Conservation (phyloP, 108 stramenopile species). For the Pelagomonas calceolata region DNA sequence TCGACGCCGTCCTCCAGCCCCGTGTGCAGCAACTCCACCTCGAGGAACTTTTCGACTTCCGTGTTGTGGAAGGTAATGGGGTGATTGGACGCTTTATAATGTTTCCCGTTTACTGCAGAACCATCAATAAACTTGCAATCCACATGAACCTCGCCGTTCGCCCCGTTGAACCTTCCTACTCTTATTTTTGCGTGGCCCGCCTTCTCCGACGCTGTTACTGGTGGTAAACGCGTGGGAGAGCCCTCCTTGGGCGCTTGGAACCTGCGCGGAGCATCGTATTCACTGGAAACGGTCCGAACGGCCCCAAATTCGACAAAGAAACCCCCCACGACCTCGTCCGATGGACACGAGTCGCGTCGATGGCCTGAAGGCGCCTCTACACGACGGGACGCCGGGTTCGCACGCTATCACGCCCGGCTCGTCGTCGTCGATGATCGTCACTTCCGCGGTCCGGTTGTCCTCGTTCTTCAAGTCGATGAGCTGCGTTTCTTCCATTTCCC, state of each 20-base stretch:
- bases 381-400: no score
- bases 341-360: no score
- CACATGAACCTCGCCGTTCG: conserved; percentile 3
- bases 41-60: conserved; percentile 10
- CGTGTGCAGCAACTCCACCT: conserved; percentile 12
- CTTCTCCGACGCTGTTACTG: conserved; percentile 10
- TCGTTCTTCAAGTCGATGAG: background rate
- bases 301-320: no score
- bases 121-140: conserved; percentile 10
- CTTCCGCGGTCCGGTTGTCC: conserved; percentile 4
- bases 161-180: conserved; percentile 4
- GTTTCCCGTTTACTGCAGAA: conserved; percentile 4
- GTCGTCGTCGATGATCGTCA: conserved; percentile 34
- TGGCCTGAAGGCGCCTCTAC: no score
- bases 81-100: conserved; percentile 10
- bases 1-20: conserved; percentile 9
- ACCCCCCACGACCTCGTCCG: no score
- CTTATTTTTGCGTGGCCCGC: background rate
- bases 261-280: no score
- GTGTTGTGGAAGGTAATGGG: conserved; percentile 10
- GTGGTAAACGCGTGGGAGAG: background rate
- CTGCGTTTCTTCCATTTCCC: no score
- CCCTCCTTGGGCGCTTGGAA: no score
- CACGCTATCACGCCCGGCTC: conserved; percentile 17
- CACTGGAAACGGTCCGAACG: no score